Percentiles rank a stretch among this genome's conserved stretches.
Conservation (phyloP, 2,329 filamentous ascomycete species). For the Trichoderma aggressivum region DNA sequence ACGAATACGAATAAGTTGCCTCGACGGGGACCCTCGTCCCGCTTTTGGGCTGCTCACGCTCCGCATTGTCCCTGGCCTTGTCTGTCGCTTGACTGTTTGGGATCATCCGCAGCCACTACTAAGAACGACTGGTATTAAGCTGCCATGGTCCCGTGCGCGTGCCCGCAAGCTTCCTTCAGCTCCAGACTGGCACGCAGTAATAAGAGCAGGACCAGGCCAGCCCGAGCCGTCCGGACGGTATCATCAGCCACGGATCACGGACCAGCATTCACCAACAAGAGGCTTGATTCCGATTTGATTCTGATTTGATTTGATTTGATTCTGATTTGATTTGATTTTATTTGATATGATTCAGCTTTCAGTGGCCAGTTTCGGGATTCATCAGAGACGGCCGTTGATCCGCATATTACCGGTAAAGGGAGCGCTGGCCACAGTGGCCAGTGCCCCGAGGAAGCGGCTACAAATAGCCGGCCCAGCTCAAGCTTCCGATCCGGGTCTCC, state of each 20-base stretch:
- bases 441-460: neutral
- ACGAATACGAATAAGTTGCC: constrained; percentile 26
- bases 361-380: neutral
- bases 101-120: neutral
- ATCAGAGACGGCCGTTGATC: neutral
- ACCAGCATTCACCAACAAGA: neutral
- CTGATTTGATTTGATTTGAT: too few species aligned
- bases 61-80: neutral
- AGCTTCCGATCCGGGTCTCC: neutral
- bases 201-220: neutral
- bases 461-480: neutral
- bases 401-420: neutral
- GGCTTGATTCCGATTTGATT: neutral
- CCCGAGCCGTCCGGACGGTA: constrained; percentile 1
- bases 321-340: too few species aligned
- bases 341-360: neutral
- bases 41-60: neutral
- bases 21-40: neutral
- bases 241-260: neutral
- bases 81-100: neutral
- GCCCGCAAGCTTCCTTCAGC: neutral
- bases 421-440: neutral
- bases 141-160: neutral
- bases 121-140: neutral
- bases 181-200: neutral